These are phyloP conservation scores for Kuraishia cidri DNA, from an alignment of 805 yeast genomes.

Conservation along the genomic window DNA sequence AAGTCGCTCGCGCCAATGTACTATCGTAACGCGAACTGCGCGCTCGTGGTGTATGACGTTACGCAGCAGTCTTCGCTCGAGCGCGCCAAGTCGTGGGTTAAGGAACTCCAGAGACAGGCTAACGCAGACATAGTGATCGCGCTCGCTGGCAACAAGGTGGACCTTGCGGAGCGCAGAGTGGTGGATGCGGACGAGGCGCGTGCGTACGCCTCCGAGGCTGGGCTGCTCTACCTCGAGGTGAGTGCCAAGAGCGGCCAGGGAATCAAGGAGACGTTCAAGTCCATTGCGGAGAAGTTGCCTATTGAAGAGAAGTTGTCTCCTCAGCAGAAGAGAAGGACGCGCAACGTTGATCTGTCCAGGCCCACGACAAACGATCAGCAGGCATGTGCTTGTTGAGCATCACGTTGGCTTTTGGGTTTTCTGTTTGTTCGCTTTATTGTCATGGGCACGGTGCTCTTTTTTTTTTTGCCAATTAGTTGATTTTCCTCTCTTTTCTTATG, in stretches of 20 bases:
- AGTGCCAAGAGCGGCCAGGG: conserved; percentile 52
- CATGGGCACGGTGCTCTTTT: too few species aligned
- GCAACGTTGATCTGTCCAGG: conserved; percentile 18
- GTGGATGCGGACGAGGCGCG: conserved; percentile 35
- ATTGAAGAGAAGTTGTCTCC: conserved; percentile 15
- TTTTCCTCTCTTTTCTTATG: too few species aligned
- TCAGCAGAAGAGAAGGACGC: conserved; percentile 10
- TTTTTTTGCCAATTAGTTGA: too few species aligned
- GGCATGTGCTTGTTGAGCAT: conserved; percentile 3
- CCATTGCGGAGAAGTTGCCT: conserved; percentile 39
- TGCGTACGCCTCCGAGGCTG: conserved; percentile 45
- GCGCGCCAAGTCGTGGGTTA: conserved; percentile 71
- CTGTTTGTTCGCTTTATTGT: too few species aligned
- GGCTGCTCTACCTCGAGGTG: conserved; percentile 41
- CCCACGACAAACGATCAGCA: conserved; percentile 20
- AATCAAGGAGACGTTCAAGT: conserved; percentile 35
- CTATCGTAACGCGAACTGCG: conserved; percentile 74
- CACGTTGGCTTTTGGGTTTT: not conserved
- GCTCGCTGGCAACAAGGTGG: conserved; percentile 72
- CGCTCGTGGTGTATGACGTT: conserved; percentile 70
- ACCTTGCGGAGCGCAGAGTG: conserved; percentile 42
- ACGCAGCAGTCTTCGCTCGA: conserved; percentile 59
- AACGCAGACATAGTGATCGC: conserved; percentile 67
- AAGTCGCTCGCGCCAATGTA: conserved; percentile 77
- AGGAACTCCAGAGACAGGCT: conserved; percentile 79